Base-by-base conservation (phyloP, 2,329 filamentous ascomycete genomes). In the Sarocladiaceae sp. region DNA sequence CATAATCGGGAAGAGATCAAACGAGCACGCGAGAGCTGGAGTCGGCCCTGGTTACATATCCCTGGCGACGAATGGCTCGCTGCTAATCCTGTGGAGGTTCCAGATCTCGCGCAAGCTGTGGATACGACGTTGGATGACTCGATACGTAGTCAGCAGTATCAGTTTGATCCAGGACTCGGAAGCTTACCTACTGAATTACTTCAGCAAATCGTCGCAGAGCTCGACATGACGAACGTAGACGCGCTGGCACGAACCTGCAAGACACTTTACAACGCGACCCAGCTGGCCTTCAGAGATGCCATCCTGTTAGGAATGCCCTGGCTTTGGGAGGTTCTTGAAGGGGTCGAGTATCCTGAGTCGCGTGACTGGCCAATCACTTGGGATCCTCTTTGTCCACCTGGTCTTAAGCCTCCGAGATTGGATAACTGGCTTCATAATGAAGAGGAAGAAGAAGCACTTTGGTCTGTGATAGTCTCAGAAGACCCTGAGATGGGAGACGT, bases 371-470 rank as follows among this genome's bases (percentile, higher is more conserved):
- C 29, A 17, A 4, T 22, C n/a, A 50, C 47, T 6, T 50, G 47
- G 47, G 47, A 50, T 23, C 47, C 47, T 5, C 31, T 50, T 20
- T 50, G 47, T 22, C 47, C 47, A n/a, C 31, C 29, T 3, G 47
- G 47, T 6, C 18, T 50, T 3, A 4, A 23, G 22, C 29, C 31
- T 12, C 18, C 31, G 6, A 26, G 7, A 15, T 20, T 50, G 3
- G 31, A 29, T 26, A 10, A 12, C 11, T 29, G 18, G 15, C 31
- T 50, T 10, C 12, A 18, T 15, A 26, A 20, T 23, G 31, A 7
- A 17, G 29, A 37, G 26, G 31, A 25, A 8, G 47, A 50, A n/a
- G 47, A 5, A 12, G 18, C 2, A 20, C 29, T 28, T 12, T 50
- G 47, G 47, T 7, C 29, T 11, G 18, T 4, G 3, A 50, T 50